Base-by-base conservation (phyloP, 2,329 filamentous ascomycete species). In the Ophiostoma montium region DNA sequence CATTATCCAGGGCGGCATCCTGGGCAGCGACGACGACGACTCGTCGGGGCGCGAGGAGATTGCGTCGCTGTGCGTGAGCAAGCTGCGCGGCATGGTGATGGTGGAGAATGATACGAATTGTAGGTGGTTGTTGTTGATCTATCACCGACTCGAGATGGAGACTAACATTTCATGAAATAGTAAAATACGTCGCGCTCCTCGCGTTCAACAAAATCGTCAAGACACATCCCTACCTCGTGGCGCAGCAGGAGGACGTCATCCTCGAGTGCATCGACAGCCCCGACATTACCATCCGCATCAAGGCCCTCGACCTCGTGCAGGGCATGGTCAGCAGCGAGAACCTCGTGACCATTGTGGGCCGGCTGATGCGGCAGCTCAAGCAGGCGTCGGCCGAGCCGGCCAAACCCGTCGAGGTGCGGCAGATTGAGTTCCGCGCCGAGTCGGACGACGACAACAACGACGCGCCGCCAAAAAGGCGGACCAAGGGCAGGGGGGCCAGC, bases 161-260 rank as follows among this genome's bases (percentile, higher is more conserved):
- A n/a, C 39, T 42, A 16, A 42, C 31, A n/a, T 7, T 18, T 12
- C 0, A 4, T 27, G 8, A 27, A 27, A n/a, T n/a, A 92, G 86
- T 98, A 57, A 95, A 95, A 82, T 98, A 95, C 60, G 92, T 98
- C 58, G 90, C 92, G 1, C 70, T 98, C 46, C 74, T 98, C 53
- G 90, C 92, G 1, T 94, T 98, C 66, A 94, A 94, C 62, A 90
- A 89, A 62, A 95, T 98, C 57, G 90, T 95, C 30, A 65, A 76
- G 18, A 92, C 89, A 0, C 89, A 98, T 62, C 84, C 90, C 3
- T 80, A 82, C 61, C 75, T 98, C 31, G 92, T 98, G 27, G 82
- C 86, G 5, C 77, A 90, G 61, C 92, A 98, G 61, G 87, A 95
- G 63, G 90, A 96, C 64, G 90, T 96, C 44, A 95, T 98, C 54